Conservation (phyloP, 768 basidiomycete genomes). For the Guyanaporus albipodus region DNA sequence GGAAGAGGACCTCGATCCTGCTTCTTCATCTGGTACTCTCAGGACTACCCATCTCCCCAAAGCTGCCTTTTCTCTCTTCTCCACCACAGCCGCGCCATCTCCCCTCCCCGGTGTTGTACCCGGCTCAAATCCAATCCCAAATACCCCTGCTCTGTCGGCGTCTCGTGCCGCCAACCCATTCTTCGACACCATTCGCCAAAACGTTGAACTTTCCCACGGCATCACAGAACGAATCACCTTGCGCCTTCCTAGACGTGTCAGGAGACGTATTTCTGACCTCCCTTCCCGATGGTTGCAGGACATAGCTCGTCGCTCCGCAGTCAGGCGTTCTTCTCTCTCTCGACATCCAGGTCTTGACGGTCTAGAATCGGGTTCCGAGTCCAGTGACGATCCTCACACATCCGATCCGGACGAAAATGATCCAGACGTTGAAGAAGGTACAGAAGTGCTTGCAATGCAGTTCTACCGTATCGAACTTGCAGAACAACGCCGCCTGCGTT, state of each 20-base stretch:
- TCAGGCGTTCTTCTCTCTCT: conserved; percentile 11
- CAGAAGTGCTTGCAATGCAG: conserved; percentile 83
- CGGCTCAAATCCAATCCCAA: not conserved
- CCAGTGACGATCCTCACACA: conserved; percentile 31
- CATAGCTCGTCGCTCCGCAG: conserved; percentile 54
- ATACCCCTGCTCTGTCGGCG: conserved; percentile 22
- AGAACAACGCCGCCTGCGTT: conserved; percentile 84
- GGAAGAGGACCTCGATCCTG: conserved; percentile 43
- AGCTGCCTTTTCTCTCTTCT: conserved; percentile 56
- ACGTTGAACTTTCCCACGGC: conserved; percentile 71
- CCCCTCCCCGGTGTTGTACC: conserved; percentile 4
- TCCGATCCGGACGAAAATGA: conserved; percentile 34
- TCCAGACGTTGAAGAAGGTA: conserved; percentile 57
- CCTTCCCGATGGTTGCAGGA: conserved; percentile 78
- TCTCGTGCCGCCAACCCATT: conserved; percentile 68
- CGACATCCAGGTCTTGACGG: conserved; percentile 15
- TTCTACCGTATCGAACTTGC: conserved; percentile 91
- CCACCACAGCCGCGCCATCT: conserved; percentile 32
- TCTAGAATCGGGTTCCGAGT: conserved; percentile 32
- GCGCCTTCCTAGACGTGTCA: conserved; percentile 44
- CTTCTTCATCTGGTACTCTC: conserved; percentile 31
- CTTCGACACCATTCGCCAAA: conserved; percentile 91
- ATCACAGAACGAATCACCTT: conserved; percentile 83
- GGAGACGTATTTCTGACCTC: conserved; percentile 62
- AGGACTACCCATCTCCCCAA: conserved; percentile 59